These are phyloP conservation scores for Aspergillus chevalieri DNA, from an alignment of 2,329 filamentous ascomycete genomes.

Conservation along the genomic window DNA sequence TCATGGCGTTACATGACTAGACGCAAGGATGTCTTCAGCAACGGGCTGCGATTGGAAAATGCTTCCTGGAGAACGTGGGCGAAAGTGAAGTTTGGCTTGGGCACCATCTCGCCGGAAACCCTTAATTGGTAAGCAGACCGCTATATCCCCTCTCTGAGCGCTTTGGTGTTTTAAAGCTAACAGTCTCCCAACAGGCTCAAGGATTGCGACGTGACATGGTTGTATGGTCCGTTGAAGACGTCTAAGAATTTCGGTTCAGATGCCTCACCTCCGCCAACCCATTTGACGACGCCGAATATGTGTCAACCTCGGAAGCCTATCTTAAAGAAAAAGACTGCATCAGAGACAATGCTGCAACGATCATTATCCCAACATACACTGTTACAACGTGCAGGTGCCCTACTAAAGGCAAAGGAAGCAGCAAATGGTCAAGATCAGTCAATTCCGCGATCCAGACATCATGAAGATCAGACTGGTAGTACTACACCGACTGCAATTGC, in stretches of 20 bases:
- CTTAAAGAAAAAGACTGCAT: conserved; percentile 93
- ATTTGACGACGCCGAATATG: conserved; percentile 57
- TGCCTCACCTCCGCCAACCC: conserved; percentile 47
- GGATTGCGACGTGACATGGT: conserved; percentile 94
- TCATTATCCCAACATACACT: conserved; percentile 84
- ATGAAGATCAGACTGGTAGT: neutral
- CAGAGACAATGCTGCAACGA: conserved; percentile 85
- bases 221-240: conserved; percentile 87
- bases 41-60: conserved; percentile 80
- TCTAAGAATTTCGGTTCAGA: conserved; percentile 49
- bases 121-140: conserved; percentile 72
- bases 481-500: conserved; percentile 37
- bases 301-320: conserved; percentile 80
- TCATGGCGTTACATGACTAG: conserved; percentile 92
- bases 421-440: conserved; percentile 47
- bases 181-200: conserved; percentile 65
- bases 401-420: conserved; percentile 74
- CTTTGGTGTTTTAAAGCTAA: conserved; percentile 3
- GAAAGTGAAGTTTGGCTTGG: conserved; percentile 80
- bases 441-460: neutral
- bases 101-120: conserved; percentile 82
- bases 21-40: conserved; percentile 70
- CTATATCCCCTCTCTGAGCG: neutral
- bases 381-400: conserved; percentile 80
- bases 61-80: conserved; percentile 97